phyloP scores from a whole-genome alignment of 2,329 filamentous ascomycete genomes.

The Lecanosticta acicola region DNA sequence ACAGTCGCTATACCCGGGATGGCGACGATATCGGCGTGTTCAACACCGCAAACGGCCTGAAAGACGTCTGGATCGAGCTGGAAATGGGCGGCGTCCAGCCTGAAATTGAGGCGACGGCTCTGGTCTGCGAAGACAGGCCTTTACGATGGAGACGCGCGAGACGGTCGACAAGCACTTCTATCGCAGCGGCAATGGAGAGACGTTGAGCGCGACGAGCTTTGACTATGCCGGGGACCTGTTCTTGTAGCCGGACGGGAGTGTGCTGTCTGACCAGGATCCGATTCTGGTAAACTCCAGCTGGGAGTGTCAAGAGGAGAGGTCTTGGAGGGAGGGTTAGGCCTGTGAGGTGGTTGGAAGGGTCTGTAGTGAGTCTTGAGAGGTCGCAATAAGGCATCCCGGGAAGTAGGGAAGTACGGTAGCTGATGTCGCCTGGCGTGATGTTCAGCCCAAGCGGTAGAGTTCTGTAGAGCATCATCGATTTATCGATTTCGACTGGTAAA shows the following conservation, averaged over 20 bases:
- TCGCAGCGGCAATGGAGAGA: slow-evolving; percentile 42
- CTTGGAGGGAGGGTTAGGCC: no score
- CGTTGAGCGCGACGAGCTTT: slow-evolving; percentile 46
- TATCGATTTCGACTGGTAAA: no score
- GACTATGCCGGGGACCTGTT: slow-evolving; percentile 54
- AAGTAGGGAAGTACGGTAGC: no score
- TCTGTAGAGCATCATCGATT: no score
- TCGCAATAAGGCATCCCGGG: no score
- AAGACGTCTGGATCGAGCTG: slow-evolving; percentile 58
- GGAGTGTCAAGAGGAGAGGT: no score
- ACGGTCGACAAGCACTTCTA: slow-evolving; percentile 63
- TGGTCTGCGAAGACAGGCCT: slow-evolving; percentile 54
- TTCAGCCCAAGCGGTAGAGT: no score
- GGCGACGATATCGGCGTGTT: slow-evolving; percentile 53
- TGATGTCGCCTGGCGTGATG: no score
- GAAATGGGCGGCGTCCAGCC: slow-evolving; percentile 1
- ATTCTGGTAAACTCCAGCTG: slow-evolving; percentile 47
- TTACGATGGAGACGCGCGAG: slow-evolving; percentile 57
- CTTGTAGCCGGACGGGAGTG: slow-evolving; percentile 50
- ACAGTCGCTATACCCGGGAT: slow-evolving; percentile 58
- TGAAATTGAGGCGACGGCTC: slow-evolving; percentile 36
- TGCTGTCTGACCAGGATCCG: slow-evolving; percentile 62
- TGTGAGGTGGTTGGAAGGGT: no score
- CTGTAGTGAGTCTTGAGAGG: no score
- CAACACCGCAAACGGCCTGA: slow-evolving; percentile 47